These are phyloP conservation scores for Adansonia digitata DNA, from an alignment of 345 rosid species.

Conservation along the genomic window DNA sequence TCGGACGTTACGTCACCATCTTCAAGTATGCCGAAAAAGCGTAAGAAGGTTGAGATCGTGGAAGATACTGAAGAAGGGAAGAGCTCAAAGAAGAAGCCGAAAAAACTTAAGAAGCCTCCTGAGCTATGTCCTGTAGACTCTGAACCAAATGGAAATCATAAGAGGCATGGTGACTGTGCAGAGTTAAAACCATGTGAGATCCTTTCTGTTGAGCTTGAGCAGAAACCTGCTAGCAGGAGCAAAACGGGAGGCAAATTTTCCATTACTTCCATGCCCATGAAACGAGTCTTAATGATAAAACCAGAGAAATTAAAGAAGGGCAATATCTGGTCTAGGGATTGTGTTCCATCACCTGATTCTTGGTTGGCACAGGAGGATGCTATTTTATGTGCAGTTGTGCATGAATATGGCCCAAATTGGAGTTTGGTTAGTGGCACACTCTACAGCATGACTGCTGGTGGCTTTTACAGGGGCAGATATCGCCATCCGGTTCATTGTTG, in stretches of 20 bases:
- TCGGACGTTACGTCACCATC: constrained; percentile 46
- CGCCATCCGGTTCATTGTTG: constrained; percentile 94
- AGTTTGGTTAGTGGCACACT: constrained; percentile 73
- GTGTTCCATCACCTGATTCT: constrained; percentile 83
- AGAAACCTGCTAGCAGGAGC: constrained; percentile 56
- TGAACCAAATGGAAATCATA: constrained; percentile 29
- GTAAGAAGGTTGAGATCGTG: constrained; percentile 53
- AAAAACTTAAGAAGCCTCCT: constrained; percentile 54
- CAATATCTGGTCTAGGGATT: constrained; percentile 87
- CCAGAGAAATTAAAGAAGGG: constrained; percentile 91
- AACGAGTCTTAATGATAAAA: constrained; percentile 74
- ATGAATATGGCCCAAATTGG: constrained; percentile 96
- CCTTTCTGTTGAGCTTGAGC: constrained; percentile 52
- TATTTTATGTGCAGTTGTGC: constrained; percentile 91
- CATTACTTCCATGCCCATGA: constrained; percentile 75
- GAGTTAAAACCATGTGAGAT: constrained; percentile 36
- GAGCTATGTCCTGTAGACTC: constrained; percentile 33
- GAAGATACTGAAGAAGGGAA: constrained; percentile 44
- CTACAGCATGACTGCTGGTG: constrained; percentile 94
- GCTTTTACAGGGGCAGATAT: constrained; percentile 82
- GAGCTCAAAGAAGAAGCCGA: constrained; percentile 67
- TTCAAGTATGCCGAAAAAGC: constrained; percentile 46
- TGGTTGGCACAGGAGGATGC: constrained; percentile 99
- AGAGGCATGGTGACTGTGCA: constrained; percentile 38
- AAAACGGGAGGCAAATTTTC: constrained; percentile 72